Percentiles rank a stretch among this genome's conserved stretches.
Evolutionary conservation across 305 asterid genomes (phyloP).

Genomic region (Fraxinus greggii): DNA sequence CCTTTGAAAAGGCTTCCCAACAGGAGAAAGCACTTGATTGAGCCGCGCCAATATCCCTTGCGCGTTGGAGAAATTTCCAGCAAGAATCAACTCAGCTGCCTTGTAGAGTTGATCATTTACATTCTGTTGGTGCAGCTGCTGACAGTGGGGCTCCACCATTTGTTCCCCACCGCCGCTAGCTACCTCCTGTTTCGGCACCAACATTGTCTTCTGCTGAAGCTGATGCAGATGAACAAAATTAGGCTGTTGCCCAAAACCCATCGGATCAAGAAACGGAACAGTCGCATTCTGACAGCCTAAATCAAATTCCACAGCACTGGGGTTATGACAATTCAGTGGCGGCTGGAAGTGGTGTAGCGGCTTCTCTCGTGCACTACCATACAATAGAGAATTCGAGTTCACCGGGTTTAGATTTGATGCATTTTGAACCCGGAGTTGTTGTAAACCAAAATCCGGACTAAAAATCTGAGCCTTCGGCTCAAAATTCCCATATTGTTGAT

Average conservation of each 20-base stretch:
- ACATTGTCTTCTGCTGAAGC: constrained; percentile 31
- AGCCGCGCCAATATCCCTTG: constrained; percentile 99
- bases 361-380: background rate
- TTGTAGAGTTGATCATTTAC: constrained; percentile 43
- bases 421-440: constrained; percentile 17
- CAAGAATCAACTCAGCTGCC: constrained; percentile 47
- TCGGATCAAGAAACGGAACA: constrained; percentile 31
- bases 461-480: constrained; percentile 31
- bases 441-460: constrained; percentile 14
- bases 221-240: constrained; percentile 15
- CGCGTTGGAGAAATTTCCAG: constrained; percentile 59
- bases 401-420: background rate
- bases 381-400: background rate
- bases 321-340: background rate
- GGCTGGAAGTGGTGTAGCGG: background rate
- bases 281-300: constrained; percentile 23
- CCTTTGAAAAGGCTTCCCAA: constrained; percentile 48
- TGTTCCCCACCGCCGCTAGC: constrained; percentile 24
- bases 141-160: constrained; percentile 24
- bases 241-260: constrained; percentile 26
- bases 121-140: constrained; percentile 34
- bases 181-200: constrained; percentile 46
- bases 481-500: constrained; percentile 20
- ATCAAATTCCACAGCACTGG: constrained; percentile 15
- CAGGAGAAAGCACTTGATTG: constrained; percentile 76